Base-by-base conservation (phyloP, 2,329 filamentous ascomycete species). In the Epichloe coenophiala region DNA sequence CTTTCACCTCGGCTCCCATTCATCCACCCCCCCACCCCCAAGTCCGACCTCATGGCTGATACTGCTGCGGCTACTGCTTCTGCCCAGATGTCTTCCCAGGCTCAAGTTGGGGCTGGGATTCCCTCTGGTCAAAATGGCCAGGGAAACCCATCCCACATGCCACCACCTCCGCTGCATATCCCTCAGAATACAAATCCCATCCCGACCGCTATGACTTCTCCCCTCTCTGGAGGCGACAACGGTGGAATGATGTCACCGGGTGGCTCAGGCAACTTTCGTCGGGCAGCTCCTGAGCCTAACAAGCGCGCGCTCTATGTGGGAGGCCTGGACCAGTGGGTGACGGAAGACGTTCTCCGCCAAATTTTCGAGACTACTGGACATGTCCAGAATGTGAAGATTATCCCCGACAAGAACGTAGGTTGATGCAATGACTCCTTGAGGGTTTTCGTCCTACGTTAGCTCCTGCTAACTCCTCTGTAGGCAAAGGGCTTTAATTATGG, bases 311-410 rank as follows among this genome's bases (percentile, higher is more conserved):
- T 98, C 55, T 98, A 98, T 63, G 88, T 98, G 53, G 93, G 93
- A 56, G 93, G 93, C 50, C 75, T 98, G 59, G 93, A 98, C 67
- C 88, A 90, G 61, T 81, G 93, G 58, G 91, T 97, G 55, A 96
- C 91, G 33, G 91, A 97, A 70, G 91, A 97, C 65, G 88, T 97
- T 51, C 71, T 97, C 67, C 88, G 89, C 64, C 91, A 97, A 69
- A 97, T 97, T 61, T 98, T 98, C 64, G 93, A 98, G 75, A 98
- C 93, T 6, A 96, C 90, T 53, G 93, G 93, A 51, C 93, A 98
- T 71, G 93, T 98, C 57, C 86, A 95, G 71, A 96, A 88, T 64
- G 93, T 98, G 66, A 98, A 98, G 77, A 96, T 98, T 65, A 98
- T 98, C 67, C 93, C 93, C 48, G 93, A 98, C 76, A 98, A 98